These are phyloP conservation scores for Penicillium pancosmium DNA, from an alignment of 495 filamentous ascomycete species.

Conservation along the genomic window DNA sequence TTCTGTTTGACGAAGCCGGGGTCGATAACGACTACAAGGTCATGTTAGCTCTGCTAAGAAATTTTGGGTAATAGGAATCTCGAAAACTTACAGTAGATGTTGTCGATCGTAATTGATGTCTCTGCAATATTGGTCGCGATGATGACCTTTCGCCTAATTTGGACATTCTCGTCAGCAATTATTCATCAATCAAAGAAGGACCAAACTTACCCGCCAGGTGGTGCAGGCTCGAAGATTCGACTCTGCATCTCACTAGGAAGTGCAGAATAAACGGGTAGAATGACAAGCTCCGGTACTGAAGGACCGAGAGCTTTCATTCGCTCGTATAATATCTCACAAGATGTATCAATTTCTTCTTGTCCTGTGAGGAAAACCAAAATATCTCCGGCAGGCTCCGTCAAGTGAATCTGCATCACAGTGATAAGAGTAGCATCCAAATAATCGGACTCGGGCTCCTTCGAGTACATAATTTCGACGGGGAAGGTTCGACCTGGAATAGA, in stretches of 20 bases:
- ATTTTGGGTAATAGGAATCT: no score
- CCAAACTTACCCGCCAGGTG: conserved; percentile 58
- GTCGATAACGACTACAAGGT: conserved; percentile 67
- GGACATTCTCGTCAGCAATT: no score
- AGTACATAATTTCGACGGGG: conserved; percentile 94
- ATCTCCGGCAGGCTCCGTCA: conserved; percentile 87
- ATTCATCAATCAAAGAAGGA: no score
- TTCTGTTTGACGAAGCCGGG: conserved; percentile 98
- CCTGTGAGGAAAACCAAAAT: conserved; percentile 96
- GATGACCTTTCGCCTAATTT: conserved; percentile 76
- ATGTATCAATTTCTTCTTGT: conserved; percentile 96
- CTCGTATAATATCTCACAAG: conserved; percentile 88
- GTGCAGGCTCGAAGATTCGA: conserved; percentile 90
- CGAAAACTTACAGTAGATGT: conserved; percentile 71
- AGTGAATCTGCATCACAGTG: conserved; percentile 97
- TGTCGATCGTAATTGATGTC: conserved; percentile 95
- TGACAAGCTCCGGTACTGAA: conserved; percentile 86
- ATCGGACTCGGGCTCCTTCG: conserved; percentile 90
- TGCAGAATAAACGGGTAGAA: conserved; percentile 92
- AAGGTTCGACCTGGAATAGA: conserved; percentile 93
- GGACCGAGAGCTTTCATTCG: conserved; percentile 95
- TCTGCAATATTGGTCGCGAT: conserved; percentile 99
- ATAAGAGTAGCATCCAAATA: conserved; percentile 95
- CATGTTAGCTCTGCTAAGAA: no score
- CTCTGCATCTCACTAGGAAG: conserved; percentile 94